Evolutionary conservation across 2,329 filamentous ascomycete genomes (phyloP).

Genomic region (Fusarium nygamai): DNA sequence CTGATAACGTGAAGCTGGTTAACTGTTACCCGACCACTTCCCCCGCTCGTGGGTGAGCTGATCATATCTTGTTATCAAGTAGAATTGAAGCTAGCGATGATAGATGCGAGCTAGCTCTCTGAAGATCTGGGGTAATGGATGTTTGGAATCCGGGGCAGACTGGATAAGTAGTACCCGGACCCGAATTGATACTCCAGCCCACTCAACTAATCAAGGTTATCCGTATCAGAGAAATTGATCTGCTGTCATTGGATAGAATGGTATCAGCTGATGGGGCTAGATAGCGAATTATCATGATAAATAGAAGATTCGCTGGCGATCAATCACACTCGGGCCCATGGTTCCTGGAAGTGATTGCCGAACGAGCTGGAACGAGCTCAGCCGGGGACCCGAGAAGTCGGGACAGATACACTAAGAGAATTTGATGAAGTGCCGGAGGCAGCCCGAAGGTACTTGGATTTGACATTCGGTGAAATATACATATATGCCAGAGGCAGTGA

Average conservation of each 20-base stretch:
- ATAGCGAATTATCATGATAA: neutral
- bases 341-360: neutral
- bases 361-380: neutral
- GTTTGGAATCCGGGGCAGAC: neutral
- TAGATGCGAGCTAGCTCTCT: neutral
- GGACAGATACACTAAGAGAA: neutral
- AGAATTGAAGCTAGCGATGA: neutral
- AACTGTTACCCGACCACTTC: neutral
- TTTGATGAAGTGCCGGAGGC: too few relatives aligned
- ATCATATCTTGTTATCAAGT: neutral
- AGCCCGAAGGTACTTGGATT: neutral
- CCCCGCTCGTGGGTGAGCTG: neutral
- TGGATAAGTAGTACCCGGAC: neutral
- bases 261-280: neutral
- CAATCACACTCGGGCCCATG: neutral
- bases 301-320: neutral
- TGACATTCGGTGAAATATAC: neutral
- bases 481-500: neutral
- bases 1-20: neutral
- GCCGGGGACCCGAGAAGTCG: neutral
- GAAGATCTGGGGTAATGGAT: neutral
- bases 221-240: neutral
- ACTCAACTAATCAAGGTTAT: neutral
- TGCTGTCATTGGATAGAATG: neutral
- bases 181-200: neutral